phyloP scores from a whole-genome alignment of 1,139 yeast species.

The Lodderomyces margitis region DNA sequence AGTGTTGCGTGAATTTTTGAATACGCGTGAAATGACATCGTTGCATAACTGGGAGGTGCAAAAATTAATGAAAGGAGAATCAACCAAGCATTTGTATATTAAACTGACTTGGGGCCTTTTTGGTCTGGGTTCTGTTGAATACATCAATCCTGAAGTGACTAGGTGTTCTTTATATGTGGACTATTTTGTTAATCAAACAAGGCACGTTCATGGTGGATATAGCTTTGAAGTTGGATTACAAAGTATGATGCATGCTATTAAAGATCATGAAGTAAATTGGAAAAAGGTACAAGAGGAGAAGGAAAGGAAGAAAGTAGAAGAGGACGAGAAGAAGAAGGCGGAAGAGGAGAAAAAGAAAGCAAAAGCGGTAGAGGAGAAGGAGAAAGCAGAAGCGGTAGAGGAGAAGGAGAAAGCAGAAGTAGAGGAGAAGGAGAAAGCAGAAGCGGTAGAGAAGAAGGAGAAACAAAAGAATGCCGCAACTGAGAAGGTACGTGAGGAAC shows the following conservation, averaged over 20 bases:
- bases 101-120: background rate
- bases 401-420: background rate
- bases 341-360: background rate
- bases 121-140: background rate
- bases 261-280: background rate
- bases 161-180: background rate
- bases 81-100: background rate
- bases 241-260: background rate
- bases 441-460: background rate
- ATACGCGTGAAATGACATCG: slow-evolving; percentile 27
- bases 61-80: background rate
- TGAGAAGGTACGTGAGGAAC: background rate
- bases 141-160: background rate
- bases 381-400: background rate
- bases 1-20: slow-evolving; percentile 28
- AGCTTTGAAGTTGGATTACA: background rate
- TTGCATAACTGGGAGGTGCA: slow-evolving; percentile 29
- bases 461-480: too few species aligned
- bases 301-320: background rate
- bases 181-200: background rate
- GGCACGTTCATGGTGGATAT: background rate
- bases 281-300: background rate
- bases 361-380: background rate
- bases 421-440: background rate
- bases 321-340: background rate